Conservation (phyloP, 2,329 filamentous ascomycete species). For the Apiospora koreana region DNA sequence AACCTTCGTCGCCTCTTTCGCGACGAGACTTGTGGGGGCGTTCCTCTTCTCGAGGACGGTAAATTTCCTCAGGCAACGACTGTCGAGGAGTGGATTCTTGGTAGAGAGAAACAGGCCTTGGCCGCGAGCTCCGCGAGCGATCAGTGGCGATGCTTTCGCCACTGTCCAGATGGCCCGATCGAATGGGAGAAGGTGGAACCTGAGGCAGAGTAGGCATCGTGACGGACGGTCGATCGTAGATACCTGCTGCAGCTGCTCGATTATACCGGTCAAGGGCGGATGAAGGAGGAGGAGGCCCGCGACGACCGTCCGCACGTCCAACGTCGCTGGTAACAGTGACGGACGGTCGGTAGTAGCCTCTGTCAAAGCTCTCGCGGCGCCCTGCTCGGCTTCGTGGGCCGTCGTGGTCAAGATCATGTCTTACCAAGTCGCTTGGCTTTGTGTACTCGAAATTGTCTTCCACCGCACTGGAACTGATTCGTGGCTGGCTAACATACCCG, state of each 20-base stretch:
- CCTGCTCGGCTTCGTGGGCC: slow-evolving; percentile 39
- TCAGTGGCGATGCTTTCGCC: slow-evolving; percentile 37
- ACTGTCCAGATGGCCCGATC: slow-evolving; percentile 33
- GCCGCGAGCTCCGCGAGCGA: slow-evolving; percentile 31
- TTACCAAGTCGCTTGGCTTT: slow-evolving; percentile 60
- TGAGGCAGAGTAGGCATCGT: slow-evolving; percentile 49
- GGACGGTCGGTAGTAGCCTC: slow-evolving; percentile 56
- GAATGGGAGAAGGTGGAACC: slow-evolving; percentile 37
- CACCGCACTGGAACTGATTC: slow-evolving; percentile 52
- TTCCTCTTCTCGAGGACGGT: slow-evolving; percentile 51
- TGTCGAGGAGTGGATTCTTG: slow-evolving; percentile 49
- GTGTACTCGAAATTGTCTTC: slow-evolving; percentile 66
- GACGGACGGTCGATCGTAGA: slow-evolving; percentile 48
- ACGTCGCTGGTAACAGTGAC: slow-evolving; percentile 53
- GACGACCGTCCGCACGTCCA: slow-evolving; percentile 41
- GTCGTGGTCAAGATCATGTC: slow-evolving; percentile 61
- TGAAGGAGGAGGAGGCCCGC: slow-evolving; percentile 66
- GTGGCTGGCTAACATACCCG: slow-evolving; percentile 45
- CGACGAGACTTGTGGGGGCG: slow-evolving; percentile 42
- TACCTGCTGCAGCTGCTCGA: slow-evolving; percentile 38
- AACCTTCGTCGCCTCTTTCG: slow-evolving; percentile 43
- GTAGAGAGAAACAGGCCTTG: slow-evolving; percentile 53
- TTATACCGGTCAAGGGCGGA: slow-evolving; percentile 72
- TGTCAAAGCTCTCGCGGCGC: slow-evolving; percentile 58
- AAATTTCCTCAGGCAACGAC: slow-evolving; percentile 48